These are phyloP conservation scores for Rhizophora apiculata DNA, from an alignment of 345 rosid species.

Conservation along the genomic window DNA sequence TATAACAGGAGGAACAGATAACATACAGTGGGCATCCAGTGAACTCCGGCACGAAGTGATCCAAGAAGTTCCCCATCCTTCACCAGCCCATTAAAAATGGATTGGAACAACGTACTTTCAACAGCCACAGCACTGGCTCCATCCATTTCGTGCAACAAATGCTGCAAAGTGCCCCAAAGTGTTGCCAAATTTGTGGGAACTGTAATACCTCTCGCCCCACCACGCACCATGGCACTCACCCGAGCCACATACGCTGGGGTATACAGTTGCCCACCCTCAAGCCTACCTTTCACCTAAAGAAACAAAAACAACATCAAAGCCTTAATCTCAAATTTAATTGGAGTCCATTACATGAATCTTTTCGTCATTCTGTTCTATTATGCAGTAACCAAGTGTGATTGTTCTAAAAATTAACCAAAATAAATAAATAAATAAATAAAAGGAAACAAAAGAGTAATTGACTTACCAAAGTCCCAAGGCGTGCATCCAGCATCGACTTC, in stretches of 20 bases:
- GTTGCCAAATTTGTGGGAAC: conserved; percentile 78
- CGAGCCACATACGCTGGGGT: conserved; percentile 95
- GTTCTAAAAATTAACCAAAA: too few species aligned
- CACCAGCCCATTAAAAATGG: conserved; percentile 68
- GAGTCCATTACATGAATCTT: too few species aligned
- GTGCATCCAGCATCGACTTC: conserved; percentile 80
- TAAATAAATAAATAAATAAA: background rate
- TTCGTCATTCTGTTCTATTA: too few species aligned
- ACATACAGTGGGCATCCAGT: conserved; percentile 95
- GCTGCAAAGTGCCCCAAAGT: conserved; percentile 76
- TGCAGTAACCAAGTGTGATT: too few species aligned
- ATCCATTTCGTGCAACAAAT: conserved; percentile 80
- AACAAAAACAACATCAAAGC: conserved; percentile 6
- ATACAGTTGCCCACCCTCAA: conserved; percentile 95
- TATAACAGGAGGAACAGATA: conserved; percentile 9
- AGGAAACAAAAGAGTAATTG: conserved; percentile 1
- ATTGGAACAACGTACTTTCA: conserved; percentile 82
- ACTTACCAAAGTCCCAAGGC: conserved; percentile 79
- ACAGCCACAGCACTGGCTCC: conserved; percentile 79
- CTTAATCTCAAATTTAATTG: too few species aligned
- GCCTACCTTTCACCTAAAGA: conserved; percentile 85
- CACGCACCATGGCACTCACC: conserved; percentile 90
- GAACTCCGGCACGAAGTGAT: conserved; percentile 92
- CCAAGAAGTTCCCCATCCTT: conserved; percentile 89
- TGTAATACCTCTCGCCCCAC: conserved; percentile 85